Conservation (phyloP, 805 yeast species). For the Cyberlindnera mycetangii region DNA sequence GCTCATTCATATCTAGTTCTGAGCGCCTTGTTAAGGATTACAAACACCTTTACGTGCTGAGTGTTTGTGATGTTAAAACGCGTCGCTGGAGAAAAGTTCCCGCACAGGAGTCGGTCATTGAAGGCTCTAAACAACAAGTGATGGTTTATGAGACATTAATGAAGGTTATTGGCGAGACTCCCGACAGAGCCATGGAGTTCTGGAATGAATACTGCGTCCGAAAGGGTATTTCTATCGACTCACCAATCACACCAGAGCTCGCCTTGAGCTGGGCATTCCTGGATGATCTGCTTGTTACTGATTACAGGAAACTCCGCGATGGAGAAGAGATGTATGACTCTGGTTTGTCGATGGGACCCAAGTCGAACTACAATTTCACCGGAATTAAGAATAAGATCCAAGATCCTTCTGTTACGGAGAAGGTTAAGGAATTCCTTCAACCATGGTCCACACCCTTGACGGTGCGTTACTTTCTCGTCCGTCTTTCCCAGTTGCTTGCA, state of each 20-base stretch:
- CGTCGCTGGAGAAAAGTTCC: slow-evolving; percentile 46
- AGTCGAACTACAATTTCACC: slow-evolving; percentile 20
- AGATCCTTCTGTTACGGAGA: slow-evolving; percentile 1
- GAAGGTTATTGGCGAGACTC: slow-evolving; percentile 32
- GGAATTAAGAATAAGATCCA: slow-evolving; percentile 18
- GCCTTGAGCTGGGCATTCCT: slow-evolving; percentile 37
- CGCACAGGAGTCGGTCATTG: slow-evolving; percentile 43
- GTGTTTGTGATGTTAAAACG: slow-evolving; percentile 61
- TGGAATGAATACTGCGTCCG: slow-evolving; percentile 44
- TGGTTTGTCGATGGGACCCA: neutral
- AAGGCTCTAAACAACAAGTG: slow-evolving; percentile 56
- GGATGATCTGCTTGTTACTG: slow-evolving; percentile 39
- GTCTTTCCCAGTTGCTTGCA: slow-evolving; percentile 46
- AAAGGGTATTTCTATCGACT: slow-evolving; percentile 47
- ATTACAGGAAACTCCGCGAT: slow-evolving; percentile 32
- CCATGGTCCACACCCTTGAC: slow-evolving; percentile 57
- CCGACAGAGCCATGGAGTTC: slow-evolving; percentile 37
- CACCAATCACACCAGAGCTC: slow-evolving; percentile 42
- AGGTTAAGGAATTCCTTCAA: slow-evolving; percentile 28
- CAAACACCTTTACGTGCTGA: slow-evolving; percentile 24
- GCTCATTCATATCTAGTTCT: slow-evolving; percentile 12
- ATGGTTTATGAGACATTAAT: slow-evolving; percentile 54
- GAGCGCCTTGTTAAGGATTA: slow-evolving; percentile 21
- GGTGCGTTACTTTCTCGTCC: slow-evolving; percentile 50
- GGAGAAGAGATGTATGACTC: slow-evolving; percentile 33